These are phyloP conservation scores for Sporothrix euskadiensis DNA, from an alignment of 2,329 filamentous ascomycete genomes.

Conservation along the genomic window DNA sequence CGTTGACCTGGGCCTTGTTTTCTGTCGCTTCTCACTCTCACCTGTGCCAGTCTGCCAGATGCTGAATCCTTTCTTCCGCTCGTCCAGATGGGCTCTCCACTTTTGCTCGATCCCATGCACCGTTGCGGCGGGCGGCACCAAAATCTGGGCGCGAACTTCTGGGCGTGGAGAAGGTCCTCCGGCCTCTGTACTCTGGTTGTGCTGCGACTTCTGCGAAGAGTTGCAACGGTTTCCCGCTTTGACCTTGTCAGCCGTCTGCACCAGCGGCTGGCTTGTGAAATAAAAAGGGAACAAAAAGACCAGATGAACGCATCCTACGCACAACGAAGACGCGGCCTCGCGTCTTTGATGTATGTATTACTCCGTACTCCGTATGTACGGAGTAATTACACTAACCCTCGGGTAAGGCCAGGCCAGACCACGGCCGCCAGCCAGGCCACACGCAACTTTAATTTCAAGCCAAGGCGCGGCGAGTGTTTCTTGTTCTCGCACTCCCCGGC, in stretches of 20 bases:
- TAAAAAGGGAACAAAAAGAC: not conserved
- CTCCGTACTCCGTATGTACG: no score
- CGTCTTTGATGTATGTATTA: not conserved
- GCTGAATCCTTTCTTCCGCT: not conserved
- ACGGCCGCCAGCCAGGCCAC: not conserved
- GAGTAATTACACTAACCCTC: not conserved
- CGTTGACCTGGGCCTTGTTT: not conserved
- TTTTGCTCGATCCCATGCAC: not conserved
- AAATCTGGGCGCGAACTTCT: not conserved
- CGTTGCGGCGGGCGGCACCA: not conserved
- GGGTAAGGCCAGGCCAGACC: not conserved
- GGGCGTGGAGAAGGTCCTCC: not conserved
- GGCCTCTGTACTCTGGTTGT: not conserved
- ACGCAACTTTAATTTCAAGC: constrained; percentile 16
- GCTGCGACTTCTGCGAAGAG: not conserved
- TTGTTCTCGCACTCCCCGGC: not conserved
- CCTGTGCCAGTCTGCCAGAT: not conserved
- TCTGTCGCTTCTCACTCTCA: not conserved
- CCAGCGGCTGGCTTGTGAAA: not conserved
- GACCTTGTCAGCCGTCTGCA: not conserved
- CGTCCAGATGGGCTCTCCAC: not conserved
- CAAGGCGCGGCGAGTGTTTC: not conserved
- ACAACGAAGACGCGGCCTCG: not conserved
- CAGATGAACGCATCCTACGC: not conserved
- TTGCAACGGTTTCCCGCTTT: not conserved